Base-by-base conservation (phyloP, 176 grass and related monocot genomes). In the Oryza nivara region DNA sequence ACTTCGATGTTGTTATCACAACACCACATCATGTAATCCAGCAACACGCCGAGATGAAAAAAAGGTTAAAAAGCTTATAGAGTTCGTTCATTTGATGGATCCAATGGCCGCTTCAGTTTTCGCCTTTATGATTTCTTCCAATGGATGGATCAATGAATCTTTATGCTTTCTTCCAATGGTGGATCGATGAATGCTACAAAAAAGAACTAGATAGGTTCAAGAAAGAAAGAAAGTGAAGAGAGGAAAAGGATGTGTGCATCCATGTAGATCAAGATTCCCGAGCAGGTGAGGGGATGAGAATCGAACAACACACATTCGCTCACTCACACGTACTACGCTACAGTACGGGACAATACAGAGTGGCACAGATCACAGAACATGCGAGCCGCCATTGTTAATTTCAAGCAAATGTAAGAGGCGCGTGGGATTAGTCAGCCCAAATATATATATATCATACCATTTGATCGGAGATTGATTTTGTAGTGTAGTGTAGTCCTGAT, bases 331-430 rank as follows among this genome's bases (percentile, higher is more conserved):
- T 23, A 56, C 8, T 51, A 7, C 40, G 40, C 65, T 67, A 75
- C 80, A 45, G 85, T 90, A 90, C 79, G 47, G 74, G 74, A 49
- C 25, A 60, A 15, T 79, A 83, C 84, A 83, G 84, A 84, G 80
- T 91, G 85, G 80, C 80, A 87, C 76, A 76, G 80, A 71, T 84
- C 75, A 58, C 41, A 76, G 51, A 91, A 87, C 85, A 84, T 91
- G 89, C 84, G 65, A 45, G 30, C 80, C 12, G 70, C 80, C 22
- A 72, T 84, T 84, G 40, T 76, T 84, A 84, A 76, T 84, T 84
- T 84, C 66, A 75, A 68, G 69, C 48, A 14, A 44, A 36, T 60
- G 79, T 36, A 28, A 36, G 14, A 69, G 84, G 58, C 22, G 63
- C 65, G 49, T 70, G 45, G 45, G 79, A 70, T 77, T 70, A 82